Evolutionary conservation across 352 stramenopile species (phyloP).

Genomic region (Phytopythium boreale): DNA sequence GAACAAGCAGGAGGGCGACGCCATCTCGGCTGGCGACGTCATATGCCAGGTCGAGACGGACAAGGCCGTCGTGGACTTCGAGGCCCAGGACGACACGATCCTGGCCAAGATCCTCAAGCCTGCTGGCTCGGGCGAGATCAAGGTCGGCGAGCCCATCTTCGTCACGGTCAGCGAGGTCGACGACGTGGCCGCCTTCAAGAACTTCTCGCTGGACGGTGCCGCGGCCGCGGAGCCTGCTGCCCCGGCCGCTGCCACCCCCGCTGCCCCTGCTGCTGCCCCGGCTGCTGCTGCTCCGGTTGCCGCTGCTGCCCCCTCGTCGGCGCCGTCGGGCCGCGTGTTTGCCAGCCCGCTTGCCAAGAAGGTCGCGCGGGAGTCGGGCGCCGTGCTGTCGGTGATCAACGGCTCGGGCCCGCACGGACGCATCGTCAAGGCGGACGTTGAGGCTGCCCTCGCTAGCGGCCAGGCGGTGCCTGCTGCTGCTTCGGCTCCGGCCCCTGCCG

Average conservation of each 20-base stretch:
- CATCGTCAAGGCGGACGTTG: conserved; percentile 94
- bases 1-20: conserved; percentile 91
- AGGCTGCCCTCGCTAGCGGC: conserved; percentile 82
- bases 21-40: conserved; percentile 90
- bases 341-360: conserved; percentile 95
- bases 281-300: conserved; percentile 13
- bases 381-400: conserved; percentile 61
- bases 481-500: conserved; percentile 16
- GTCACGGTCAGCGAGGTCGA: conserved; percentile 56
- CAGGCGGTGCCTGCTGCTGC: conserved; percentile 24
- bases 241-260: conserved; percentile 8
- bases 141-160: conserved; percentile 70
- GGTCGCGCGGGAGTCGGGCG: conserved; percentile 76
- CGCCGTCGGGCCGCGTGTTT: conserved; percentile 81
- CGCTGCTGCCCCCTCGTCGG: conserved; percentile 6
- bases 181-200: conserved; percentile 52
- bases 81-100: conserved; percentile 94
- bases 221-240: conserved; percentile 27
- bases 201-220: conserved; percentile 46
- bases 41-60: conserved; percentile 97
- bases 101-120: conserved; percentile 94
- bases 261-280: conserved; percentile 18
- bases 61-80: conserved; percentile 98
- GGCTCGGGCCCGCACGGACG: conserved; percentile 87
- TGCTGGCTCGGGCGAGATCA: conserved; percentile 85